Evolutionary conservation across 768 basidiomycete species (phyloP), one percentile per base, ranked within the genome.

Genomic region (Amanita phalloides): DNA sequence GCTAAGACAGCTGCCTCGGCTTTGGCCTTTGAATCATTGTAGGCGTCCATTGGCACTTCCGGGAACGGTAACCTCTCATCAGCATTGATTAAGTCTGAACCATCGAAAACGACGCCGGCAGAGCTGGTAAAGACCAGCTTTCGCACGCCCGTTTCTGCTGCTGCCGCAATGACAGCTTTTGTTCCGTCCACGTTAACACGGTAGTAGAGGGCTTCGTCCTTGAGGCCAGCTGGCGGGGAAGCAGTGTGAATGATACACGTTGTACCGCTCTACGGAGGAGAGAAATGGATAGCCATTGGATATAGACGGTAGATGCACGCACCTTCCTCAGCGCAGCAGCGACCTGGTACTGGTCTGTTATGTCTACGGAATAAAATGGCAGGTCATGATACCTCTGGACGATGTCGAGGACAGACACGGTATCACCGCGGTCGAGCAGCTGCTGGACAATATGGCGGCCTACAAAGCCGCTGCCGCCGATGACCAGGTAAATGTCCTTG

Each of bases 191-290:
- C 90, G 62, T 98, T 98, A 60, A 99, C 95, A 63, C 87, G 90
- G 68, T 79, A 84, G 70, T 89, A 96, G 8, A 97, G 63, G 1
- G 79, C 79, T 0, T 79, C 72, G 57, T 87, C 74, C 51, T 79
- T 78, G 48, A 78, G 57, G 48, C 73, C 76, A 11, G 79, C 88
- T 57, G 82, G 86, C 4, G 79, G 79, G 6, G 93, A 94, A 14
- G 94, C 96, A 8, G 94, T 97, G 66, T 99, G 96, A 55, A 99
- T 90, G 56, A 98, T 87, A 60, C 87, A 90, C 0, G 90, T 93
- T 25, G 91, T 77, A 36, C 82, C 81, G 55, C 84, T 85, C 86
- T 91, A 55, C 0, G 17, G 32, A 49, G 33, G 45, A 45, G 7
- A 51, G 51, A 49, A 28, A 44, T 37, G 48, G 56, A 51, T 57